A percentile compares a stretch with the other conserved stretches of the same genome.
Conservation (phyloP, 139 green algal genomes). For the Zygnema cylindricum region DNA sequence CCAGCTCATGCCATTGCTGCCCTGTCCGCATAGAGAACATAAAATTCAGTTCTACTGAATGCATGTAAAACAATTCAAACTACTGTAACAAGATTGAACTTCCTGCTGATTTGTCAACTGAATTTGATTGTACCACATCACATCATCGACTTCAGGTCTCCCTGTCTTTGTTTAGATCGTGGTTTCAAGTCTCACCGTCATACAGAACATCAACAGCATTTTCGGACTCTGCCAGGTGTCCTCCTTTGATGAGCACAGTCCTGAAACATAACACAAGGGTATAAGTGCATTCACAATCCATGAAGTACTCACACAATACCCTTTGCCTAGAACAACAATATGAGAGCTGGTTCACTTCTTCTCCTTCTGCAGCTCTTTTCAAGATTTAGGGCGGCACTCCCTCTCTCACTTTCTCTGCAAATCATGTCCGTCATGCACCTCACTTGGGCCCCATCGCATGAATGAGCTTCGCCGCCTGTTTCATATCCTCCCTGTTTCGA, state of each 20-base stretch:
- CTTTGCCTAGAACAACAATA: no score
- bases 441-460: slow-evolving; percentile 46
- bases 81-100: no score
- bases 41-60: no score
- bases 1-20: slow-evolving; percentile 65
- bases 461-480: slow-evolving; percentile 18
- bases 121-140: no score
- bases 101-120: no score
- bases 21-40: no score
- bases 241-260: slow-evolving; percentile 89
- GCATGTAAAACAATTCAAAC: no score
- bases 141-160: background rate
- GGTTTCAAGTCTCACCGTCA: slow-evolving; percentile 66
- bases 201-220: slow-evolving; percentile 83
- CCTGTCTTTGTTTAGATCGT: background rate
- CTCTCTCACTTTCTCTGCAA: no score
- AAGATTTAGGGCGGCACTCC: background rate
- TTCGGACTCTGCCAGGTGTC: slow-evolving; percentile 69
- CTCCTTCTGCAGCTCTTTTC: background rate
- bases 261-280: no score
- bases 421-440: slow-evolving; percentile 6
- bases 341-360: no score
- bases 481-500: slow-evolving; percentile 26
- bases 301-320: no score
- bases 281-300: no score